Evolutionary conservation across 2,329 filamentous ascomycete genomes (phyloP).

Genomic region (Chlorencoelia australis): DNA sequence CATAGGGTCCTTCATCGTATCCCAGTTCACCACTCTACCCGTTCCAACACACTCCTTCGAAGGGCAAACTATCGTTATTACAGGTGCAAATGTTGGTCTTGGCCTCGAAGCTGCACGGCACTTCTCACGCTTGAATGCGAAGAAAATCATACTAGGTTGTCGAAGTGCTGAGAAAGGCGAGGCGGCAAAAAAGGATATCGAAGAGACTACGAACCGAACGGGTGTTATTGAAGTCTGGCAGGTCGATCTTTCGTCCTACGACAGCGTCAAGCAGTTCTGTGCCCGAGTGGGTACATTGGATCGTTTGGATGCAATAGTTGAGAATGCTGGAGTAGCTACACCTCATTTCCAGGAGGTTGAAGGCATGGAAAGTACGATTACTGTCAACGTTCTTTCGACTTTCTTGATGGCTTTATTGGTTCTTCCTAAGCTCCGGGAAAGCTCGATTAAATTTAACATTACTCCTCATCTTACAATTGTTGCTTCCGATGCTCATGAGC

Average conservation of each 20-base stretch:
- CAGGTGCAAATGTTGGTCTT: constrained; percentile 39
- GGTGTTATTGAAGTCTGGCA: constrained; percentile 35
- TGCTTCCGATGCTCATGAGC: constrained; percentile 20
- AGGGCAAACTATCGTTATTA: constrained; percentile 34
- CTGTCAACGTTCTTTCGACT: constrained; percentile 26
- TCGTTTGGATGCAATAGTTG: constrained; percentile 36
- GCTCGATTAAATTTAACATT: constrained; percentile 13
- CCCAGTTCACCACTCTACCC: constrained; percentile 20
- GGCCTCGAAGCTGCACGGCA: constrained; percentile 36
- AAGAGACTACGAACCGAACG: constrained; percentile 11
- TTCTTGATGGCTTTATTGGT: constrained; percentile 25
- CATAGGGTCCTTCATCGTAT: constrained; percentile 18
- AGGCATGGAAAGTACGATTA: constrained; percentile 21
- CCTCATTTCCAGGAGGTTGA: constrained; percentile 14
- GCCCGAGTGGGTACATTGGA: constrained; percentile 28
- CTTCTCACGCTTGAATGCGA: constrained; percentile 23
- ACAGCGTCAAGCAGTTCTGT: constrained; percentile 37
- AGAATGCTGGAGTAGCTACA: constrained; percentile 27
- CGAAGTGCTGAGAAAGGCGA: constrained; percentile 14
- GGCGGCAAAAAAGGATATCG: constrained; percentile 21
- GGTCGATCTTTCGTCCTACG: constrained; percentile 38
- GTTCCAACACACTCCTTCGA: constrained; percentile 15
- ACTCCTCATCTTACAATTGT: constrained; percentile 20
- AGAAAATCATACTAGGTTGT: constrained; percentile 24
- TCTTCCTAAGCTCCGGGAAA: constrained; percentile 20